phyloP scores from a whole-genome alignment of 257 asterid species.

The Eustoma russellianum region DNA sequence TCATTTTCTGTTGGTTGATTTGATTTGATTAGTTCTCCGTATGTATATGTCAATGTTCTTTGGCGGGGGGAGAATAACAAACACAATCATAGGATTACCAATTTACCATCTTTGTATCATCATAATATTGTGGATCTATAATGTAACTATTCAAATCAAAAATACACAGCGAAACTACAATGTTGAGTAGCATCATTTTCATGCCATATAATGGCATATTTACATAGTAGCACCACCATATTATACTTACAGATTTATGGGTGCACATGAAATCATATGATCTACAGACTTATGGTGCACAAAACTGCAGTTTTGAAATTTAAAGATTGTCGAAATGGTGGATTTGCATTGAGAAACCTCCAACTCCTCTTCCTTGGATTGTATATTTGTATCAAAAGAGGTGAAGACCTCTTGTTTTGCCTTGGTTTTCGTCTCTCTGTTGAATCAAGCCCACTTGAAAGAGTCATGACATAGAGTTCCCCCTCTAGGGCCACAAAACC shows the following conservation, averaged over 20 bases:
- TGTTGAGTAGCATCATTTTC: not conserved
- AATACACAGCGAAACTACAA: not conserved
- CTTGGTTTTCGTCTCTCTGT: constrained; percentile 33
- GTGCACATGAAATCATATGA: constrained; percentile 6
- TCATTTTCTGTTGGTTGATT: too few species aligned
- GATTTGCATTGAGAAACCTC: constrained; percentile 49
- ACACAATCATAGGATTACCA: too few species aligned
- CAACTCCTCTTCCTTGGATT: constrained; percentile 58
- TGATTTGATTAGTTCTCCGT: too few species aligned
- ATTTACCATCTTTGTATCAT: too few species aligned
- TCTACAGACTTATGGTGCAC: constrained; percentile 63
- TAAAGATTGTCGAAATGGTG: constrained; percentile 52
- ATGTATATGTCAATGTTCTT: too few species aligned
- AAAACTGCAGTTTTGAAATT: constrained; percentile 65
- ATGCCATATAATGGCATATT: constrained; percentile 9
- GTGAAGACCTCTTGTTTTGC: constrained; percentile 48
- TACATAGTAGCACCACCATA: constrained; percentile 7
- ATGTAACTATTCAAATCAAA: not conserved
- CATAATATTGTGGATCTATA: too few species aligned
- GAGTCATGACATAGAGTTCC: constrained; percentile 43
- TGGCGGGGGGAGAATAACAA: too few species aligned
- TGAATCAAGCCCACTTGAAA: constrained; percentile 22
- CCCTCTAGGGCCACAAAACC: constrained; percentile 70
- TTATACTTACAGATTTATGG: not conserved
- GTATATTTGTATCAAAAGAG: constrained; percentile 60